phyloP scores from a whole-genome alignment of 805 yeast genomes.

The Yamadazyma kitorensis region DNA sequence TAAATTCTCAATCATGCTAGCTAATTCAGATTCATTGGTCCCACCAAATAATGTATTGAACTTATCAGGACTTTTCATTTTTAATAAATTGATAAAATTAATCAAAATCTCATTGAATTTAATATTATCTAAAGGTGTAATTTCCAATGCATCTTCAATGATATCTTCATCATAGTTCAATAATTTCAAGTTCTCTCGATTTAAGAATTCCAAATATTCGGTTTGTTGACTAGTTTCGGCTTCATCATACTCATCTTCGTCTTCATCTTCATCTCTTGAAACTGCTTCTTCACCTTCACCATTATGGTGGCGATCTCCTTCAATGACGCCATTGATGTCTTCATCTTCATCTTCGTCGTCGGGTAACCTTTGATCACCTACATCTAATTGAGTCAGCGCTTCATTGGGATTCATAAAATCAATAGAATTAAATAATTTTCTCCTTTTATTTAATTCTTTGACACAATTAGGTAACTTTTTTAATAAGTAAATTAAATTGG shows the following conservation, averaged over 20 bases:
- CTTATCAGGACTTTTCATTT: constrained; percentile 43
- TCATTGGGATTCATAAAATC: constrained; percentile 8
- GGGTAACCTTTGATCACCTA: neutral
- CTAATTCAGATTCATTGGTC: too few relatives aligned
- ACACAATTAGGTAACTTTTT: constrained; percentile 71
- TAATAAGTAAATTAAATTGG: constrained; percentile 26
- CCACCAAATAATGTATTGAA: constrained; percentile 45
- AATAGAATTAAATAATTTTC: constrained; percentile 48
- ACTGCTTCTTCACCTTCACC: neutral
- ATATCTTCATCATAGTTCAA: constrained; percentile 63
- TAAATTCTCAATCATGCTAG: too few relatives aligned
- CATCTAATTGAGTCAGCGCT: constrained; percentile 8
- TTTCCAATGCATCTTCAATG: constrained; percentile 70
- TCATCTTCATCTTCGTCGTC: constrained; percentile 5
- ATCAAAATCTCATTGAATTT: constrained; percentile 59
- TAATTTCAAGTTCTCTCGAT: constrained; percentile 22
- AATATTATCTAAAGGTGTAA: constrained; percentile 72
- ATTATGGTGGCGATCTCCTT: constrained; percentile 3
- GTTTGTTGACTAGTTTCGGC: constrained; percentile 12
- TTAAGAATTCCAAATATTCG: constrained; percentile 25
- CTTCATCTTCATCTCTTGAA: constrained; percentile 5
- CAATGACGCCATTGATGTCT: constrained; percentile 1
- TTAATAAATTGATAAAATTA: constrained; percentile 48
- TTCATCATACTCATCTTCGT: constrained; percentile 7
- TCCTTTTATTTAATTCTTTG: constrained; percentile 57